Percentiles rank a stretch among this genome's conserved stretches.
phyloP scores from a whole-genome alignment of 1,284 basidiomycete genomes.

The Rhizoctonia solani region DNA sequence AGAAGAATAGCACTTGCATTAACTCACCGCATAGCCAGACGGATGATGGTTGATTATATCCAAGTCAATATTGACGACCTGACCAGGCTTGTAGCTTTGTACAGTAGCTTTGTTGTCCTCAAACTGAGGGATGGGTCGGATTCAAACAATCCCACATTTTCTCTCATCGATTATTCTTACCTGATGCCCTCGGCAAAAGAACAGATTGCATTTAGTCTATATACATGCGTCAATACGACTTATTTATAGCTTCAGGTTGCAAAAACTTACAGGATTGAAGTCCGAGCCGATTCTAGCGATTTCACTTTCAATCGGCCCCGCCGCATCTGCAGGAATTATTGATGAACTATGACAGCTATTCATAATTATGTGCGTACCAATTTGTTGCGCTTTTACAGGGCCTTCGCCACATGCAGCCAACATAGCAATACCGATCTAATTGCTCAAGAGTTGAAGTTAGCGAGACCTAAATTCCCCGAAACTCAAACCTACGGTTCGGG shows the following conservation, averaged over 20 bases:
- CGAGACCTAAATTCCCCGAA: no score
- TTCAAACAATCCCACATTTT: not conserved
- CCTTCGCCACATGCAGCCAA: not conserved
- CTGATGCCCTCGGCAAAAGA: slow-evolving; percentile 20
- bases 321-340: not conserved
- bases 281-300: not conserved
- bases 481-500: not conserved
- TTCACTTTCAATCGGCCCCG: slow-evolving; percentile 11
- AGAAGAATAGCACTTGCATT: no score
- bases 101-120: not conserved
- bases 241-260: not conserved
- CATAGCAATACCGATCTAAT: slow-evolving; percentile 2
- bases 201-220: slow-evolving; percentile 15
- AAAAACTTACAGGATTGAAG: slow-evolving; percentile 2
- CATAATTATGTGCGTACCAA: not conserved
- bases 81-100: slow-evolving; percentile 7
- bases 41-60: slow-evolving; percentile 31
- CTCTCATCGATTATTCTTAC: not conserved
- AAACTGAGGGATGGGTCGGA: not conserved
- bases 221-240: not conserved
- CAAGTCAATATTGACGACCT: slow-evolving; percentile 21
- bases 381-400: not conserved
- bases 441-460: no score
- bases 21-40: slow-evolving; percentile 26
- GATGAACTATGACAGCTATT: not conserved